Evolutionary conservation across 192 early-diverging fungal species (phyloP), one percentile per base, ranked within the genome.

Genomic region (Obelidium mucronatum): DNA sequence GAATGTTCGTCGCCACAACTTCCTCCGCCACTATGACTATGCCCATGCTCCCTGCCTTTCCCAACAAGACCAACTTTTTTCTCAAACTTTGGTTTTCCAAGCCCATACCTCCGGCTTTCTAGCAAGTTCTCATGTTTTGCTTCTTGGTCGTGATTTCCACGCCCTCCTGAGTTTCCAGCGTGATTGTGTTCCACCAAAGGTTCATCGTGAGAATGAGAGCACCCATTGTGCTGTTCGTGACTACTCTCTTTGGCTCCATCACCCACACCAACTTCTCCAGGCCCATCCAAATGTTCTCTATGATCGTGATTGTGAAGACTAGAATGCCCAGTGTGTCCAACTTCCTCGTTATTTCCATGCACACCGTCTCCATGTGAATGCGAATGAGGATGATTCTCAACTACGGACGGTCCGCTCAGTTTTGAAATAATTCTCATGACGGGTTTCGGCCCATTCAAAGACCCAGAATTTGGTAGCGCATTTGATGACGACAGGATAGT

Each of bases 381-480:
- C 2, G 62, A 64, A 19, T 60, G 58, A 31, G 33, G 6, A 64
- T 64, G 62, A 17, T 30, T 39, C 13, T 63, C 13, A 13, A 24
- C 8, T 39, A 17, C 15, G 8, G 62, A 34, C 1, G 62, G 17
- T 2, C 22, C 22, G 30, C 17, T 17, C 26, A 68, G 22, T 26
- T 68, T 48, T 39, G 67, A 68, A 52, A 68, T 36, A 22, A 68
- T 68, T 13, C 67, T 39, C 67, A 68, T 68, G 2, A 68, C 28
- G 31, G 67, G 67, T 52, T 68, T 68, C 26, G 40, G 1, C 17
- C 52, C 67, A 28, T 30, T 31, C n/a, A n/a, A n/a, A n/a, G n/a
- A n/a, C n/a, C 19, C 1, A n/a, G 52, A 53, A 24, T 53, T 53
- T 53, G 52, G 19, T 53, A 1, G 52, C 52, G 24, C 52, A 53